These are phyloP conservation scores for Chlorella vulgaris DNA, from an alignment of 139 green algal species.

Conservation along the genomic window DNA sequence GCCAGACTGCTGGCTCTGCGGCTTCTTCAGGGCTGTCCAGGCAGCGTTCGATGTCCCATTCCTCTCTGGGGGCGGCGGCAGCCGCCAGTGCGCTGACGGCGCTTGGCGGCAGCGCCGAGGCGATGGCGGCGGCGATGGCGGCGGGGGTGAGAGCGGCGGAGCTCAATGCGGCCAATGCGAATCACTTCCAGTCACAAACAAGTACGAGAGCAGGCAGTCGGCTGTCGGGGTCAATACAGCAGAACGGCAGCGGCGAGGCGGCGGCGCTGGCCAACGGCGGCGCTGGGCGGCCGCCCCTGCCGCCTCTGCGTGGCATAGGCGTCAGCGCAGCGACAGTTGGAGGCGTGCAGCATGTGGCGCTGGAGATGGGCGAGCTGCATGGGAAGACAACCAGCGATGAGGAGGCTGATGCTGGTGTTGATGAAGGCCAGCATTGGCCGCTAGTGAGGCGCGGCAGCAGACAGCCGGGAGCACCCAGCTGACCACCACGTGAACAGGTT, in stretches of 20 bases:
- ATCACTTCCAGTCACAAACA: no score
- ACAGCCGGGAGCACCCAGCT: background rate
- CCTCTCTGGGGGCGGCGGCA: background rate
- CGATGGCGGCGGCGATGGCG: background rate
- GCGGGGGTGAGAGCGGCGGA: conserved; percentile 4
- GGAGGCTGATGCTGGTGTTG: background rate
- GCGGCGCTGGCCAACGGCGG: no score
- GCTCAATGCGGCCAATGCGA: background rate
- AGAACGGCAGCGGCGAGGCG: no score
- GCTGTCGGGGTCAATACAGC: no score
- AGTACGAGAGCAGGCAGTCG: no score
- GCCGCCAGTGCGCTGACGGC: background rate
- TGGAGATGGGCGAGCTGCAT: conserved; percentile 4
- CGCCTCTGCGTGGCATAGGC: no score
- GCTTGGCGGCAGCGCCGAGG: background rate
- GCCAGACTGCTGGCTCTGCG: background rate
- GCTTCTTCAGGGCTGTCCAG: background rate
- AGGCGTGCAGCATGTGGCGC: background rate
- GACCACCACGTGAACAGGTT: background rate
- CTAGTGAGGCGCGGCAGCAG: background rate
- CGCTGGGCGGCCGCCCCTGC: no score
- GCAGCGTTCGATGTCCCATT: background rate
- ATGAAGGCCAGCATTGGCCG: background rate
- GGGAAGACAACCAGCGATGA: background rate
- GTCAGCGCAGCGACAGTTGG: no score